Base-by-base conservation (phyloP, 2,329 filamentous ascomycete genomes). In the Neurospora crassa region DNA sequence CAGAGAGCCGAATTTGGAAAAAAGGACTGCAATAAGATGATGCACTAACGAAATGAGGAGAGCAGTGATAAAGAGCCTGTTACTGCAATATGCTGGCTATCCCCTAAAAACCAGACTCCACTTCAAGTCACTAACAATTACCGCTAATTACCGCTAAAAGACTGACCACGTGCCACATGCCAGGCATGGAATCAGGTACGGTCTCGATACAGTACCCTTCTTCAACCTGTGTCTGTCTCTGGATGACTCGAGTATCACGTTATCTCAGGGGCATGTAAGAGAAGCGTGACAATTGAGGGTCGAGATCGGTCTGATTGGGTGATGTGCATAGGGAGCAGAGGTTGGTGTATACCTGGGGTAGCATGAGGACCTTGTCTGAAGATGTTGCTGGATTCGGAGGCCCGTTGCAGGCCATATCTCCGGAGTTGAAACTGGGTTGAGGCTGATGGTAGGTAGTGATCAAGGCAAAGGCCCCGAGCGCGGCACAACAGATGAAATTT, bases 381-480 rank as follows among this genome's bases (percentile, higher is more conserved):
- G 84, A 79, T 16, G 79, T 83, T 1, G 81, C 84, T 4, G 84
- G 83, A 75, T 87, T 87, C 0, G 82, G 81, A 14, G 83, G 81
- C 67, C 84, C 84, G 74, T 87, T 87, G 80, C 85, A 88, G 18
- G 84, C 84, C 70, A 88, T 79, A 72, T 84, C 82, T 72, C 83
- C 82, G 47, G 81, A 83, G 18, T 78, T 82, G 4, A 86, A 84
- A 74, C 87, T 82, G 5, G 79, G 82, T 74, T 78, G 76, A 5
- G 77, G 77, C 73, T 77, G 7, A 37, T 37, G 7, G 7, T 6
- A 37, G 7, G 7, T 6, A 37, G 34, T 37, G 7, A 20, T 18
- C 11, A 14, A 5, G 2, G 18, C 34, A 37, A 34, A 3, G 2
- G 47, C 70, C 16, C 11, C 11, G n/a, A 14, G 7, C 24, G 29